Evolutionary conservation across 768 basidiomycete species (phyloP).

Genomic region (Tylopilus cervinicoccineus): DNA sequence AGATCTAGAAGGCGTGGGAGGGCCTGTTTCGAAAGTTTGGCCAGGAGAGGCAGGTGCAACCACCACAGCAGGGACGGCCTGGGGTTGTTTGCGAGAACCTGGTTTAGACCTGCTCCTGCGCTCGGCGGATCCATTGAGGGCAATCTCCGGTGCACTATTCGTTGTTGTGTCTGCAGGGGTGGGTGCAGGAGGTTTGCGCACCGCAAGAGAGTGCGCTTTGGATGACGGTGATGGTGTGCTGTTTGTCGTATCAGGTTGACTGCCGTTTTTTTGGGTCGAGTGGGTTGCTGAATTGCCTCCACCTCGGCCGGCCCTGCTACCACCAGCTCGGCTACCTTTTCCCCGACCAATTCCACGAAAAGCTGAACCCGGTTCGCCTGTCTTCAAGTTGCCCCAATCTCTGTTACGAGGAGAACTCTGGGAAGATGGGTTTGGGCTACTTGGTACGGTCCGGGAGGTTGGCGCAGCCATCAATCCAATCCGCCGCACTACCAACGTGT

Average conservation of each 20-base stretch:
- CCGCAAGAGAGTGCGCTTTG: conserved; percentile 8
- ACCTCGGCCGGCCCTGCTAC: conserved; percentile 23
- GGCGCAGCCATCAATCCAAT: conserved; percentile 41
- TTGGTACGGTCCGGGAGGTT: conserved; percentile 27
- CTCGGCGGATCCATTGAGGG: conserved; percentile 17
- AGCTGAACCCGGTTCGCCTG: conserved; percentile 45
- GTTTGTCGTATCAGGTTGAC: conserved; percentile 19
- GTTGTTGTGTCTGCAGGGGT: conserved; percentile 16
- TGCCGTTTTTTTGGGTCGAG: conserved; percentile 20
- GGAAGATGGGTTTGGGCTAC: conserved; percentile 26
- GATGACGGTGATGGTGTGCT: conserved; percentile 18
- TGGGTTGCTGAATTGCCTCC: conserved; percentile 27
- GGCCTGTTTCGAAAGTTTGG: conserved; percentile 17
- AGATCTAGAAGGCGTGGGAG: conserved; percentile 38
- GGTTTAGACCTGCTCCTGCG: conserved; percentile 23
- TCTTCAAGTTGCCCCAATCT: conserved; percentile 39
- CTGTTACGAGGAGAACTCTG: conserved; percentile 31
- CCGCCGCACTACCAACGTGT: neutral
- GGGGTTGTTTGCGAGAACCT: conserved; percentile 20
- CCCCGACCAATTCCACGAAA: conserved; percentile 42
- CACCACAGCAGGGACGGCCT: conserved; percentile 18
- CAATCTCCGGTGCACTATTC: conserved; percentile 21
- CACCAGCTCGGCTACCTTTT: conserved; percentile 34
- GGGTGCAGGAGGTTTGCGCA: conserved; percentile 14
- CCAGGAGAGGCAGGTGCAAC: conserved; percentile 22